Conservation (phyloP, 805 yeast genomes). For the Brettanomyces naardenensis region DNA sequence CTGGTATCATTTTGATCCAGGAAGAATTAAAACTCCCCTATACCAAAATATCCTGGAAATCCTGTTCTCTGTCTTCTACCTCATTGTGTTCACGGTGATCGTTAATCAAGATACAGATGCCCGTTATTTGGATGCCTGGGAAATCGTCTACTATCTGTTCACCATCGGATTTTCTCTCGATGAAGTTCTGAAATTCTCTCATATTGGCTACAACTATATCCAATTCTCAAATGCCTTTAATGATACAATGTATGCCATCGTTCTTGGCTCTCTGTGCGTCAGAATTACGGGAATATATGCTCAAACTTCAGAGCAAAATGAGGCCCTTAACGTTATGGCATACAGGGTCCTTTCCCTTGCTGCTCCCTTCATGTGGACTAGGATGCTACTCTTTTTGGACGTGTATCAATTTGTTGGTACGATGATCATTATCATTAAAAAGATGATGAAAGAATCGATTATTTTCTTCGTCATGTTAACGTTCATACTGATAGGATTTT, state of each 20-base stretch:
- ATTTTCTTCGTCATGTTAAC: conserved; percentile 68
- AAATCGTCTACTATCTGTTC: conserved; percentile 51
- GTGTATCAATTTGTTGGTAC: conserved; percentile 80
- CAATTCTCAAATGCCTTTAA: conserved; percentile 79
- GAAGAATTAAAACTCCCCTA: conserved; percentile 74
- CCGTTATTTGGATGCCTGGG: conserved; percentile 35
- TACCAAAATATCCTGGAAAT: conserved; percentile 76
- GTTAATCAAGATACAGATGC: conserved; percentile 48
- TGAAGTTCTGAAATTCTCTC: conserved; percentile 64
- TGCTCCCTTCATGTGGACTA: conserved; percentile 82
- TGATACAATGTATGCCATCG: conserved; percentile 54
- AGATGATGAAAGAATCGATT: conserved; percentile 83
- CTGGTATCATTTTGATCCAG: conserved; percentile 66
- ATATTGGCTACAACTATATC: conserved; percentile 64
- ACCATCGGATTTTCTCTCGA: conserved; percentile 62
- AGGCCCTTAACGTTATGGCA: conserved; percentile 28
- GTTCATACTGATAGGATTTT: conserved; percentile 68
- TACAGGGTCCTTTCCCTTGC: conserved; percentile 70
- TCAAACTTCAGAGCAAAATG: conserved; percentile 17
- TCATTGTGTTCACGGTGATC: conserved; percentile 52
- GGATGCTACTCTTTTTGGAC: conserved; percentile 69
- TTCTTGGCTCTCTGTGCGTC: conserved; percentile 44
- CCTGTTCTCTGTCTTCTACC: conserved; percentile 52
- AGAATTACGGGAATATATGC: conserved; percentile 38
- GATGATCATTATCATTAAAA: conserved; percentile 76